Base-by-base conservation (phyloP, 176 grass and related monocot genomes). In the Tillandsia leiboldiana region DNA sequence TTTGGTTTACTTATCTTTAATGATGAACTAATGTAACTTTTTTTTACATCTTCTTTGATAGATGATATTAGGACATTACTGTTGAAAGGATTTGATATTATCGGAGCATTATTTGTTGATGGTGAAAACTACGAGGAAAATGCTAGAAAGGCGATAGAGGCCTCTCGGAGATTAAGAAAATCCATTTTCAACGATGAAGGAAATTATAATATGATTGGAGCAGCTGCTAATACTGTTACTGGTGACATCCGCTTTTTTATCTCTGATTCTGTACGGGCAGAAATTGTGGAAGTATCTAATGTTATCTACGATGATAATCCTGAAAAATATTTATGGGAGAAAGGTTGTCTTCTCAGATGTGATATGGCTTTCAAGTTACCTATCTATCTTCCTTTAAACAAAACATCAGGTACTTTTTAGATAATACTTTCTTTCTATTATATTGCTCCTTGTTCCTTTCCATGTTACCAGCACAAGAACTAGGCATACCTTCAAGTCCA, bases 41-140 rank as follows among this genome's bases (percentile, higher is more conserved):
- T 63, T 24, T 56, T 66, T 61, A 53, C 12, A 59, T 10, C 64
- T 56, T 42, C 33, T 67, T 64, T 81, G 10, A 53, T 81, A 97
- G 93, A 97, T 69, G 89, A 92, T 72, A 85, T 97, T 67, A 71
- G 77, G 59, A 83, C 72, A 12, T 12, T 97, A 63, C 79, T 97
- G 27, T 54, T 81, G 28, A 80, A 83, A 53, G 93, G 93, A 47
- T 90, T 97, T 74, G 79, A 92, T 81, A 85, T 97, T 73, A 73
- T 97, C 6, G 93, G 93, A 53, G 86, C 65, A 26, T 65, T 97
- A n/a, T 74, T 83, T 66, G 71, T 87, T 49, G 74, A 81, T 11
- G 48, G 63, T 79, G 49, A 52, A 49, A 75, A 67, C 51, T 73
- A 10, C 1, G 63, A 81, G 53, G 68, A 72, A 29, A 79, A 80